These are phyloP conservation scores for Leccinum incarnatum DNA, from an alignment of 768 basidiomycete species.

Conservation along the genomic window DNA sequence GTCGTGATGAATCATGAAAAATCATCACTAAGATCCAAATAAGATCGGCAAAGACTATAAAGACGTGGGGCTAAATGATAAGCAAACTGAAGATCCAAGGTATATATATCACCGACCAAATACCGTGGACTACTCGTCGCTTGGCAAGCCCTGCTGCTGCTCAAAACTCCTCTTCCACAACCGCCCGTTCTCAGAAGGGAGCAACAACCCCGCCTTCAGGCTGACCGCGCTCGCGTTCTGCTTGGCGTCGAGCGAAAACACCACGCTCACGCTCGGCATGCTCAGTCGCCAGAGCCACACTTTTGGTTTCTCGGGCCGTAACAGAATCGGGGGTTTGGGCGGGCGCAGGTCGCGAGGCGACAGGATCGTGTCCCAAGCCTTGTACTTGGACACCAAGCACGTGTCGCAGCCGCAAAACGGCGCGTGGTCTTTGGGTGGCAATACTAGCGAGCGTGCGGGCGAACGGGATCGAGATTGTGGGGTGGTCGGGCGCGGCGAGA, in stretches of 20 bases:
- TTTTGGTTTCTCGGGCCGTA: slow-evolving; percentile 57
- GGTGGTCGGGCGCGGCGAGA: too few relatives aligned
- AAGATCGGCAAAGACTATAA: too few relatives aligned
- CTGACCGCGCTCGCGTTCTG: slow-evolving; percentile 47
- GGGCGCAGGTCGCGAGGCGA: slow-evolving; percentile 38
- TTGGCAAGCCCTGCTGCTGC: neutral
- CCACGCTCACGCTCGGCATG: slow-evolving; percentile 65
- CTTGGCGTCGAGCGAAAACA: slow-evolving; percentile 58
- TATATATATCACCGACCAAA: slow-evolving; percentile 32
- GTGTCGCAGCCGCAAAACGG: slow-evolving; percentile 65
- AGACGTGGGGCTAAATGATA: too few relatives aligned
- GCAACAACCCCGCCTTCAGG: slow-evolving; percentile 30
- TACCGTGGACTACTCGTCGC: slow-evolving; percentile 43
- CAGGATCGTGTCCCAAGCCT: slow-evolving; percentile 25
- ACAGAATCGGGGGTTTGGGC: slow-evolving; percentile 40
- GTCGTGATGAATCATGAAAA: too few relatives aligned
- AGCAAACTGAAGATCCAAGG: too few relatives aligned
- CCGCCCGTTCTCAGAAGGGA: slow-evolving; percentile 48
- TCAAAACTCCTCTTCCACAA: slow-evolving; percentile 35
- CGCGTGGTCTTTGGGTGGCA: slow-evolving; percentile 44
- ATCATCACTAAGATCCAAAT: too few relatives aligned
- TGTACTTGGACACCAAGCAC: slow-evolving; percentile 61
- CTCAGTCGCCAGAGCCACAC: slow-evolving; percentile 78
- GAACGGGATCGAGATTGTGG: too few relatives aligned
- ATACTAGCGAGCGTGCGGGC: slow-evolving; percentile 28